phyloP scores from a whole-genome alignment of 2,329 filamentous ascomycete genomes.

The Fusarium sp. region DNA sequence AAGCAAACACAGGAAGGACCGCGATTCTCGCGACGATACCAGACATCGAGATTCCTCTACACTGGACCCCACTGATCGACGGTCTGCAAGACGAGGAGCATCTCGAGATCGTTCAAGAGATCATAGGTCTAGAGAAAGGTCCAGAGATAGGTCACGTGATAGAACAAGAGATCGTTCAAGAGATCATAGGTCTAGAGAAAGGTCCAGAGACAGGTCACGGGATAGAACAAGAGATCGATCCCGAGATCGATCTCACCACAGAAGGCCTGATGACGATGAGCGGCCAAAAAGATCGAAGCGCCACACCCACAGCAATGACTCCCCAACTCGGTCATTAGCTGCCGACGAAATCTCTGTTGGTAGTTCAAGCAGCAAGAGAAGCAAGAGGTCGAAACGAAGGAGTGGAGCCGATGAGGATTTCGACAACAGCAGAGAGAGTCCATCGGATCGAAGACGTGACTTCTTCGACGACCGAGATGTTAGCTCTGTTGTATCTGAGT shows the following conservation, averaged over 20 bases:
- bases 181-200: not conserved
- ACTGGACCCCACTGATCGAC: conserved; percentile 18
- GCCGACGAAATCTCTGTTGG: conserved; percentile 51
- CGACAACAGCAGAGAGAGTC: conserved; percentile 48
- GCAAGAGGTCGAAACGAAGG: conserved; percentile 52
- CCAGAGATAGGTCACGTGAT: conserved; percentile 4
- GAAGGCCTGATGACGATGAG: conserved; percentile 45
- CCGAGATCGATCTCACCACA: conserved; percentile 25
- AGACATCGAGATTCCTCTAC: conserved; percentile 16
- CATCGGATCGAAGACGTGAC: conserved; percentile 52
- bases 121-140: not conserved
- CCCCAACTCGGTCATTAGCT: conserved; percentile 45
- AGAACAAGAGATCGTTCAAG: conserved; percentile 4
- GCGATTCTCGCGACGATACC: conserved; percentile 23
- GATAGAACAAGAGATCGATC: conserved; percentile 21
- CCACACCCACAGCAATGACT: conserved; percentile 44
- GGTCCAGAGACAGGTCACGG: conserved; percentile 4
- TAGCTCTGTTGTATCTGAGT: conserved; percentile 60
- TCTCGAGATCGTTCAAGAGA: conserved; percentile 29
- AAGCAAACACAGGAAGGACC: conserved; percentile 30
- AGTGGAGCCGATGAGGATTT: conserved; percentile 50
- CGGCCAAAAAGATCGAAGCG: conserved; percentile 51
- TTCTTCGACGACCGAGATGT: conserved; percentile 57
- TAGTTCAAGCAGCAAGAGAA: conserved; percentile 52
- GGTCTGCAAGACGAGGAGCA: conserved; percentile 25